Base-by-base conservation (phyloP, 176 grass and related monocot genomes). In the Zoysia japonica region DNA sequence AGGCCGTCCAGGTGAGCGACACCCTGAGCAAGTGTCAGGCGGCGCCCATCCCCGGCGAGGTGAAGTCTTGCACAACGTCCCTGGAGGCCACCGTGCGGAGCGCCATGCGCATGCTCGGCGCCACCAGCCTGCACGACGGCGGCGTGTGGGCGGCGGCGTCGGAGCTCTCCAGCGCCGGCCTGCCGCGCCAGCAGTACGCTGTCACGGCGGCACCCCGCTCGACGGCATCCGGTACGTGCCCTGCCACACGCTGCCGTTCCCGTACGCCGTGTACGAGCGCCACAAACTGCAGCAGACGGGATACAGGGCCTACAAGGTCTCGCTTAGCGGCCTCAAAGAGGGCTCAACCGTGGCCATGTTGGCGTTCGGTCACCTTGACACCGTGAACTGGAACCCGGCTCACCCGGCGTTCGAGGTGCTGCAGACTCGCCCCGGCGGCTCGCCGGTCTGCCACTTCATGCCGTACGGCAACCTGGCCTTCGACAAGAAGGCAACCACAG, bases 371-470 rank as follows among this genome's bases (percentile, higher is more conserved):
- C 71, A 74, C 71, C 39, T 5, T 0, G 36, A 74, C 38, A 74
- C 71, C 15, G 55, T 51, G 1, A 1, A 5, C 15, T 74, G 71
- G 52, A 20, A 59, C 71, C 71, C 71, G 9, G 16, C 14, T 2
- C 53, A 74, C 10, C 71, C 71, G 53, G 71, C 52, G 0, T 74
- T 74, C 39, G 16, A 41, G 38, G 14, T 74, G 7, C 16, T 59
- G 39, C 9, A 7, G 3, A 57, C 39, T 6, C 7, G 2, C 16
- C 52, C 53, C 4, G 71, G 71, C 28, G 70, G 12, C 52, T 4
- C 15, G 9, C 53, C 50, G 52, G 71, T 74, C 52, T 74, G 71
- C 52, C 71, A 74, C 52, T 42, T 74, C 52, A 59, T 59, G 37
- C 39, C 71, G 1, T 56, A 74, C 8, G 53, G 3, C 35, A 59